Conservation (phyloP, 169 alveolate genomes). For the Cyclospora cayetanensis region DNA sequence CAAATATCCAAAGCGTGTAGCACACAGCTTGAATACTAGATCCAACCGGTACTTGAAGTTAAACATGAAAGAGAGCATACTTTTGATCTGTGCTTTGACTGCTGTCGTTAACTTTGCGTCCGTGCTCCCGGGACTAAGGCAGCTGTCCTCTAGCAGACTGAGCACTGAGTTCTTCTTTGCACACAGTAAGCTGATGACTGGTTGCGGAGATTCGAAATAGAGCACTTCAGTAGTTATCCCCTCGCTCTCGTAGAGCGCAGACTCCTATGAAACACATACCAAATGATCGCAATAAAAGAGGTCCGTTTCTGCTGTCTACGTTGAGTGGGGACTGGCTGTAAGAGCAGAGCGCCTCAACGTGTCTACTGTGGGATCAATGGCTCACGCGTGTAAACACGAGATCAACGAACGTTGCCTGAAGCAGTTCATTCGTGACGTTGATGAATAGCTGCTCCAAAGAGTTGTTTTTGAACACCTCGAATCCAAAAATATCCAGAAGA, state of each 20-base stretch:
- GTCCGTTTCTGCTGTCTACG: background rate
- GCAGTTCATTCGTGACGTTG: constrained; percentile 97
- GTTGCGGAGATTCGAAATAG: background rate
- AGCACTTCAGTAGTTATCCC: background rate
- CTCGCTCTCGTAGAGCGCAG: background rate
- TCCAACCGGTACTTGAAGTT: background rate
- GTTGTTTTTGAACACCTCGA: constrained; percentile 95
- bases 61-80: background rate
- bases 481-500: constrained; percentile 97
- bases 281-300: background rate
- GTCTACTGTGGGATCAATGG: constrained; percentile 87
- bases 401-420: constrained; percentile 93
- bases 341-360: no score
- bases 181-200: background rate
- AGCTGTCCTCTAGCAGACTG: background rate
- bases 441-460: constrained; percentile 97
- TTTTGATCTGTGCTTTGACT: background rate
- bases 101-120: background rate
- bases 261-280: background rate
- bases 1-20: no score
- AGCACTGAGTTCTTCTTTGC: background rate
- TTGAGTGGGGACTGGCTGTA: background rate
- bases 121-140: background rate
- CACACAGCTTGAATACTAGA: background rate
- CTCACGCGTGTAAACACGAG: constrained; percentile 92